These are phyloP conservation scores for Mariannaea sp. DNA, from an alignment of 2,329 filamentous ascomycete genomes.

Conservation along the genomic window DNA sequence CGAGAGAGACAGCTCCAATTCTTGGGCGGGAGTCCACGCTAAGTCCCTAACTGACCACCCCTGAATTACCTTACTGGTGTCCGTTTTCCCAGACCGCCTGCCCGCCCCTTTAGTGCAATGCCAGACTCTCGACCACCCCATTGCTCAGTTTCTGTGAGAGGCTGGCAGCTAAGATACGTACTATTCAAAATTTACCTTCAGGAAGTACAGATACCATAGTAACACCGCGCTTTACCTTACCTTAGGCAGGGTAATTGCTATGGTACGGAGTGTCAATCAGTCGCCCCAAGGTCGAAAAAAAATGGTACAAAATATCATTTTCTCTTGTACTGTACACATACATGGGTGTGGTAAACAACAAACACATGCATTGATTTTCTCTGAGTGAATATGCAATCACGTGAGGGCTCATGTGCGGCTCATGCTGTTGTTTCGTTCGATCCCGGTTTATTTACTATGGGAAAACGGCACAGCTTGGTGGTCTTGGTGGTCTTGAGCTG, in stretches of 20 bases:
- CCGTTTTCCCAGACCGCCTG: constrained; percentile 38
- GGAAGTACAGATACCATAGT: no score
- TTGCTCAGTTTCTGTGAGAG: constrained; percentile 25
- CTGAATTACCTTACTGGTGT: constrained; percentile 17
- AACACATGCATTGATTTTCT: background rate
- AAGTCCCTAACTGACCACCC: constrained; percentile 14
- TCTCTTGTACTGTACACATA: no score
- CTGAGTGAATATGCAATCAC: background rate
- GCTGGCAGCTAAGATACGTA: constrained; percentile 22
- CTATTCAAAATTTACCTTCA: no score
- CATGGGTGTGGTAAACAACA: no score
- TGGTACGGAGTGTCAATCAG: background rate
- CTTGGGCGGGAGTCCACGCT: background rate
- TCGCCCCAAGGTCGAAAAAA: no score
- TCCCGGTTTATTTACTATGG: background rate
- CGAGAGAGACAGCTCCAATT: constrained; percentile 8
- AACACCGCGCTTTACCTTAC: no score
- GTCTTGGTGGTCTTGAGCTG: background rate
- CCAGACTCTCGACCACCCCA: constrained; percentile 22
- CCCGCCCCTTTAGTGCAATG: constrained; percentile 31
- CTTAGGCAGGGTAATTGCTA: no score
- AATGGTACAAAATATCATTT: no score
- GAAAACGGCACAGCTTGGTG: background rate
- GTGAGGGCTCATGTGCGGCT: constrained; percentile 10
- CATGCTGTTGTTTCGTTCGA: background rate